A percentile compares a stretch with the other conserved stretches of the same genome.
phyloP scores from a whole-genome alignment of 2,329 filamentous ascomycete species.

The Xylaria sp. region DNA sequence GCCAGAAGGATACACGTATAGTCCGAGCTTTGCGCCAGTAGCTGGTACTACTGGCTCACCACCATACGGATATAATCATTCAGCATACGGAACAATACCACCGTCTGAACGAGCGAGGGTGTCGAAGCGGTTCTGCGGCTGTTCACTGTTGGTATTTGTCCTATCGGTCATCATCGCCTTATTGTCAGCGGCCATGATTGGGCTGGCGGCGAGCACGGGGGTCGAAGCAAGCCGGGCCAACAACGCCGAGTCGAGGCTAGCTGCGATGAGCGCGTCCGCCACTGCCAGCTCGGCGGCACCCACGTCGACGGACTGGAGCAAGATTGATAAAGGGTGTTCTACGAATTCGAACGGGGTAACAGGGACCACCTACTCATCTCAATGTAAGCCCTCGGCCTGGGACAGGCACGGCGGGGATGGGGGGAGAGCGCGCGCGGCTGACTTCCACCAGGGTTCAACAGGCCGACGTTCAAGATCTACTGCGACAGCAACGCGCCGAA shows the following conservation, averaged over 20 bases:
- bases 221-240: conserved; percentile 45
- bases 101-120: conserved; percentile 16
- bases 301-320: conserved; percentile 31
- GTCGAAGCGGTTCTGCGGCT: conserved; percentile 40
- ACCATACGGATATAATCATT: conserved; percentile 25
- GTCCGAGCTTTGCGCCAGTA: conserved; percentile 20
- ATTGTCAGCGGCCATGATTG: conserved; percentile 46
- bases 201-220: conserved; percentile 48
- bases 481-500: conserved; percentile 48
- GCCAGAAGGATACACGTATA: conserved; percentile 16
- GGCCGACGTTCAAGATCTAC: conserved; percentile 44
- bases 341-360: conserved; percentile 39
- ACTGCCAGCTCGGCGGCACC: conserved; percentile 28
- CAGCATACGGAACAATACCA: conserved; percentile 16
- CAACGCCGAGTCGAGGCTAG: conserved; percentile 39
- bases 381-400: conserved; percentile 37
- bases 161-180: conserved; percentile 46
- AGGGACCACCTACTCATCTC: conserved; percentile 43
- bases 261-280: conserved; percentile 32
- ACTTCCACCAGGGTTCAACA: conserved; percentile 39
- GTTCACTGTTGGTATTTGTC: conserved; percentile 43
- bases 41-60: conserved; percentile 13
- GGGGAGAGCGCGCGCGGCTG: conserved; percentile 12
- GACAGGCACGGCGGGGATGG: neutral
- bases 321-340: conserved; percentile 46